These are phyloP conservation scores for Vanderwaltozyma verrucispora DNA, from an alignment of 805 yeast genomes.

Conservation along the genomic window DNA sequence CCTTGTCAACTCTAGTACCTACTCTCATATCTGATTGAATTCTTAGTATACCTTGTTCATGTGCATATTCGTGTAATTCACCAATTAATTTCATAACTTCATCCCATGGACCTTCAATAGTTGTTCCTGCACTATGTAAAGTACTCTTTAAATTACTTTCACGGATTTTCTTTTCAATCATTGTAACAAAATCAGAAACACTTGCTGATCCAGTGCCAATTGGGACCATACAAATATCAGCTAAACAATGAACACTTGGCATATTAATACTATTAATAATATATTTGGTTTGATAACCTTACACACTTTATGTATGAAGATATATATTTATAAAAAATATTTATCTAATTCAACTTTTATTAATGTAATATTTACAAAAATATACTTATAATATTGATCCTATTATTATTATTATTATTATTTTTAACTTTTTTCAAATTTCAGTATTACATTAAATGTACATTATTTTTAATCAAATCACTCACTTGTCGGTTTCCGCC, in stretches of 20 bases:
- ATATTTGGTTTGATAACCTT: too few species aligned
- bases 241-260: constrained; percentile 49
- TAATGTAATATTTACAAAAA: too few species aligned
- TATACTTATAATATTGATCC: too few species aligned
- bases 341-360: too few species aligned
- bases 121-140: constrained; percentile 87
- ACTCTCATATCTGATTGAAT: constrained; percentile 80
- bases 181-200: constrained; percentile 70
- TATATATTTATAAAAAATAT: too few species aligned
- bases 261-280: neutral
- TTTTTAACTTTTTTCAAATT: too few species aligned
- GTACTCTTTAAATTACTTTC: constrained; percentile 54
- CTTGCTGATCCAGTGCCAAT: constrained; percentile 74
- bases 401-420: too few species aligned
- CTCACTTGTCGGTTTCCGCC: too few species aligned
- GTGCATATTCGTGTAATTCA: constrained; percentile 61
- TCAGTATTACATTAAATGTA: too few species aligned
- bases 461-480: too few species aligned
- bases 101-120: constrained; percentile 87
- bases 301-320: too few species aligned
- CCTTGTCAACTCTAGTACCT: constrained; percentile 74
- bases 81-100: constrained; percentile 77
- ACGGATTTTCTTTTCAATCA: constrained; percentile 54
- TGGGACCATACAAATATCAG: constrained; percentile 81
- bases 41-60: constrained; percentile 60